Base-by-base conservation (phyloP, 2,329 filamentous ascomycete species). In the Fusarium musae region DNA sequence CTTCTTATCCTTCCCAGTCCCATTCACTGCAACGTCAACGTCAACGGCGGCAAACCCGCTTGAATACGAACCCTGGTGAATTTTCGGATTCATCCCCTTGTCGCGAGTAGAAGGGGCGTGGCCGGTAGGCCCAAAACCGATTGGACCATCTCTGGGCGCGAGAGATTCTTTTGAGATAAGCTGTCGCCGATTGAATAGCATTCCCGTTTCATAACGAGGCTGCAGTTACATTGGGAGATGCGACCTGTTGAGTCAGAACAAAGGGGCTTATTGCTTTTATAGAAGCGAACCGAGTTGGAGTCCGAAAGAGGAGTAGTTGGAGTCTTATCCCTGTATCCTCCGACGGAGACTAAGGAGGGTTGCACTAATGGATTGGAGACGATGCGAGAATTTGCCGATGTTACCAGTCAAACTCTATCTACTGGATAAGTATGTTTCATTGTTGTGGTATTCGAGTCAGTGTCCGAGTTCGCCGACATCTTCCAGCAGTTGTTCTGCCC, bases 401-500 rank as follows among this genome's bases (percentile, higher is more conserved):
- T 46, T 58, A 17, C 17, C 30, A 47, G n/a, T 28, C 13, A 36
- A 47, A 58, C 40, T 11, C 12, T 36, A 37, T 58, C 30, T 47
- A 6, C 11, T 28, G 23, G 39, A 13, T 36, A 30, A 30, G 30
- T 30, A 7, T 36, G 54, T 58, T 9, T 36, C 54, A 15, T 36
- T 5, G 2, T 15, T 5, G 4, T 28, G 7, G 1, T 34, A 16
- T 26, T 15, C 1, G 40, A 58, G 54, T 47, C 10, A 36, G 17
- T 16, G 2, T 21, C 9, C 17, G 8, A 12, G 6, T 23, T 39
- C 2, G 37, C 37, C 16, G 21, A 23, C 3, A 37, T 11, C 34
- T 10, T 9, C 1, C 4, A 11, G 6, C 0, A 10, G 2, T 23
- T 0, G 17, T 17, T 40, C 8, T 19, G 12, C 32, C 13, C 11